Base-by-base conservation (phyloP, 306 rosid genomes). In the Fragaria iinumae region DNA sequence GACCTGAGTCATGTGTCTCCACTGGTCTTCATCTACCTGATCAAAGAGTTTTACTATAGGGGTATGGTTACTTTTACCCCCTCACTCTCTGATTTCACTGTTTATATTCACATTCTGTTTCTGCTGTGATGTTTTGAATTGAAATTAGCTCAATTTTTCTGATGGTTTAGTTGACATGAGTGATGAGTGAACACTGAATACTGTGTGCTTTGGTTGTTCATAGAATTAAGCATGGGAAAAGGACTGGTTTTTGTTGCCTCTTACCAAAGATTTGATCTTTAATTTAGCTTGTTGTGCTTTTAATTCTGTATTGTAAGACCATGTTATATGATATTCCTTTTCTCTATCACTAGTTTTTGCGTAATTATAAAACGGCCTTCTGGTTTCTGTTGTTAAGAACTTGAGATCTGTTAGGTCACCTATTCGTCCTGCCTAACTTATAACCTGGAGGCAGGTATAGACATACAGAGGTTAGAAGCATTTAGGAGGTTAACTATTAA, bases 1-100 rank as follows among this genome's bases (percentile, higher is more conserved):
- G 43, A 32, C 21, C 43, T 63, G 10, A 63, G n/a, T 6, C 43
- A 32, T 63, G 44, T 63, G 3, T 32, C 68, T 63, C 68, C 68
- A 32, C 32, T 63, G 43, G 68, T 63, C 21, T 63, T 63, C 68
- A 63, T 63, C 43, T 63, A 63, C 68, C 68, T 63, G n/a, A 2
- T 63, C 11, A 32, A 14, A 29, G 43, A 32, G 43, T 32, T 36
- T 32, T 63, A 2, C 44, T 29, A 6, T 14, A 29, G 6, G 39
- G 39, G 68, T 63, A 63, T 63, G 68, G 11, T 59, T 13, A 12
- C 8, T 62, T 62, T 11, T 3, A 10, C 34, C 34, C 10, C 10
- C 20, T 29, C 65, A 59, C 4, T 62, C 67, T 12, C 67, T 60
- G 18, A 60, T 11, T 27, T 60, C 32, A 29, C 20, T 23, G 64